Base-by-base conservation (phyloP, 768 basidiomycete species). In the Russula vinacea region DNA sequence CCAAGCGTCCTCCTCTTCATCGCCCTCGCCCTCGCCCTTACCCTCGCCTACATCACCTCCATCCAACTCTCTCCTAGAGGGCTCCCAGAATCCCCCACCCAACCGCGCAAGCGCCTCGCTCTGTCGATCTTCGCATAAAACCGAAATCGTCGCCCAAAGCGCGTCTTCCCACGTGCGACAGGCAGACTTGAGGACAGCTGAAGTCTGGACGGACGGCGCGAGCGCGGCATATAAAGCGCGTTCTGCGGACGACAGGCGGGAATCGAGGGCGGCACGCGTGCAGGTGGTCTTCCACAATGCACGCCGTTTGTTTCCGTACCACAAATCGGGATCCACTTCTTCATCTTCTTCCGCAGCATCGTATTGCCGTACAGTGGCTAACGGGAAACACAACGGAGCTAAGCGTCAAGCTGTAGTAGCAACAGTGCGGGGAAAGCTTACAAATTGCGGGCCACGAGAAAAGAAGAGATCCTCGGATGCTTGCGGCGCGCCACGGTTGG, bases 91-190 rank as follows among this genome's bases (percentile, higher is more conserved):
- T 47, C 88, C 84, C 0, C 86, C 87, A 11, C 80, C 78, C 7
- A 92, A 72, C 44, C 82, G 80, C 11, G 78, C 73, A 70, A 98
- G 81, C 65, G 89, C 86, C 35, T 79, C 80, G 51, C 85, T 87
- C 72, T 89, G 83, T 64, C 89, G 86, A 68, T 92, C 87, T 71
- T 95, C 92, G 69, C 90, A 88, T 44, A 92, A 78, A 55, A 92
- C 80, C 68, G 86, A 86, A 56, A 94, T 78, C 62, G 91, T 88
- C 0, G 91, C 92, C 97, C 97, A 99, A 0, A 98, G 79, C 71
- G 95, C 88, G 71, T 99, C 97, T 71, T 95, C 91, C 95, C 96
- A 98, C 24, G 90, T 89, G 39, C 86, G 77, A 71, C 92, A 95
- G 3, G 89, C 84, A 0, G 86, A 81, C 66, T 89, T 86, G 39